Evolutionary conservation across 2,329 filamentous ascomycete genomes (phyloP).

Genomic region (Fonsecaea pedrosoi): DNA sequence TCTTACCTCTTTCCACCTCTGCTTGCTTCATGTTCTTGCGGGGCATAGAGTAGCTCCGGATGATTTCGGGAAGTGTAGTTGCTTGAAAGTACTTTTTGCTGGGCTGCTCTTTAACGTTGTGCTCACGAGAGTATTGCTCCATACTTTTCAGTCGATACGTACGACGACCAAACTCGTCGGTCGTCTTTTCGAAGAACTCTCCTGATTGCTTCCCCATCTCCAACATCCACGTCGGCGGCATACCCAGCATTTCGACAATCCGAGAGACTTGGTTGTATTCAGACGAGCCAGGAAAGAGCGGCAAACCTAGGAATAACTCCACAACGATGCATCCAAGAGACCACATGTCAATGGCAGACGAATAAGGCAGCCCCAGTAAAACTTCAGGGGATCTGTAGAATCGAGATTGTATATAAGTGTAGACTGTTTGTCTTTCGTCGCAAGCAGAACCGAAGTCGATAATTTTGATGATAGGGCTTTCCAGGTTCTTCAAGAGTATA

Average conservation of each 20-base stretch:
- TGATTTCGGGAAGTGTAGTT: slow-evolving; percentile 92
- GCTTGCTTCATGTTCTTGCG: slow-evolving; percentile 99
- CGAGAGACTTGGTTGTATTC: slow-evolving; percentile 98
- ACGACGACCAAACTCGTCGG: slow-evolving; percentile 89
- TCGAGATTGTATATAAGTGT: slow-evolving; percentile 97
- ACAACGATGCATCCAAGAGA: slow-evolving; percentile 98
- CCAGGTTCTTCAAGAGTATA: slow-evolving; percentile 94
- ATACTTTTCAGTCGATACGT: slow-evolving; percentile 94
- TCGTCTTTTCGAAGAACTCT: slow-evolving; percentile 93
- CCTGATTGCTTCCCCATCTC: slow-evolving; percentile 98
- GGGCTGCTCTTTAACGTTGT: slow-evolving; percentile 95
- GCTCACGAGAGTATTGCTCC: slow-evolving; percentile 96
- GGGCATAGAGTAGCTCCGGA: slow-evolving; percentile 97
- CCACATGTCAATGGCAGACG: slow-evolving; percentile 99
- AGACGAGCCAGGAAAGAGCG: slow-evolving; percentile 93
- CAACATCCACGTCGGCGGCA: slow-evolving; percentile 98
- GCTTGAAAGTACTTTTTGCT: slow-evolving; percentile 99
- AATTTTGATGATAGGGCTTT: slow-evolving; percentile 99
- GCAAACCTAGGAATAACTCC: slow-evolving; percentile 92
- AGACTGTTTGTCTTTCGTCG: slow-evolving; percentile 97
- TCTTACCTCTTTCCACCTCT: slow-evolving; percentile 90
- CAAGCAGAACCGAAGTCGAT: slow-evolving; percentile 99
- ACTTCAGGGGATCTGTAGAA: slow-evolving; percentile 99
- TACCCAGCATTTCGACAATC: slow-evolving; percentile 97
- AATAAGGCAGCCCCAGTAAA: slow-evolving; percentile 92